Base-by-base conservation (phyloP, 2,329 filamentous ascomycete species). In the Calonectria pteridis region DNA sequence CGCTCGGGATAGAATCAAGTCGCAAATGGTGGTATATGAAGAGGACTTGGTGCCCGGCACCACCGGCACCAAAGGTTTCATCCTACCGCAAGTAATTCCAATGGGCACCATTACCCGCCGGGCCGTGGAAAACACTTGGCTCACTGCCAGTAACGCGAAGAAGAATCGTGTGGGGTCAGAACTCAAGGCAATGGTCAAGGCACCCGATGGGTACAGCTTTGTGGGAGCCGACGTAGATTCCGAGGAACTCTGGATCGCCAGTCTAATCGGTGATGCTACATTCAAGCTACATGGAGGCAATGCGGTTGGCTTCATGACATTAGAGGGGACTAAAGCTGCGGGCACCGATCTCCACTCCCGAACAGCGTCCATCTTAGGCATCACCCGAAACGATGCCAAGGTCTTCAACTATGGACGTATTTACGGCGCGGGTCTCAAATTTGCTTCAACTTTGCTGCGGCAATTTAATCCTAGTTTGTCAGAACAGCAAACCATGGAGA, bases 371-470 rank as follows among this genome's bases (percentile, higher is more conserved):
- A 99, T 99, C 71, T 85, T 99, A 2, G 96, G 96, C 9, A 99
- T 99, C 74, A 97, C 95, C 3, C 91, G 97, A 74, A 98, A 98
- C 80, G 93, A 98, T 81, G 97, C 97, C 72, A 99, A 99, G 83
- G 92, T 99, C 0, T 99, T 99, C 88, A 99, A 99, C 83, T 99
- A 99, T 80, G 97, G 97, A 10, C 94, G 97, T 50, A 99, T 99
- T 63, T 99, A 99, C 81, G 97, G 97, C n/a, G 97, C 97, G 6
- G 97, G 97, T 0, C 87, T 98, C 65, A 98, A 95, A 79, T 99
- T 99, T 82, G 97, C 97, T 0, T 93, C 94, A 3, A 97, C 95
- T 13, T 88, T 99, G 2, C 90, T 99, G 2, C 92, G 96, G 10
- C 97, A 98, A 81, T 99, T 99, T 87, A 98, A 98, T 80, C 95